Evolutionary conservation across 495 filamentous ascomycete species (phyloP), one percentile per base, ranked within the genome.

Genomic region (Hyaloscypha finlandica): DNA sequence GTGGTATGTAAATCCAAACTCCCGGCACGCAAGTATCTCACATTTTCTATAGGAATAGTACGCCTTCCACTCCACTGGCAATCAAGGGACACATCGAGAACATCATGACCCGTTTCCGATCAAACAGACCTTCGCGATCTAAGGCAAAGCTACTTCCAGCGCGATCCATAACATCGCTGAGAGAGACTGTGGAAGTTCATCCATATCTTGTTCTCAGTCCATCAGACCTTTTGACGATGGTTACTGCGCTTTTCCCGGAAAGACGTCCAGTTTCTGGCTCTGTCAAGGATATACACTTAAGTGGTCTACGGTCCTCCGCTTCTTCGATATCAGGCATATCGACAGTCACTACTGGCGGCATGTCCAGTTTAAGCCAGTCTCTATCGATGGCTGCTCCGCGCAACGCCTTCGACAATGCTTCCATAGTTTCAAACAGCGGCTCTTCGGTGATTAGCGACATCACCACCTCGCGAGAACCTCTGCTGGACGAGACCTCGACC

Each of bases 31-130:
- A 20, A 20, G 8, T 59, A 30, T 59, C n/a, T 59, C 6, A 33
- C 33, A 33, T 32, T 19, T 33, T 48, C 37, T 68, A 73, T 31
- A 89, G 87, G 82, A 85, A 84, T 75, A 84, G 84, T 69, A 81
- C 83, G 37, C 80, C 84, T 8, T 86, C 88, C 4, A 86, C 86
- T 2, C 88, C 87, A 12, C 84, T 86, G 25, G 84, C 87, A 62
- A 85, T 94, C 73, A 87, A 88, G 69, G 80, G 78, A 30, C 91
- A 92, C 75, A 88, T 96, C 65, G 90, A 92, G 67, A 92, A 82
- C 65, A 91, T 96, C 74, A 81, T 93, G 71, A 77, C 77, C 64
- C 84, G 88, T 37, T 90, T 94, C 74, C 84, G 83, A 66, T 79
- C 80, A 64, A 80, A 81, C 57, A 80, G 81, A 62, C 77, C 77